These are phyloP conservation scores for Jamesozyma spencerorum DNA, from an alignment of 805 yeast species.

Conservation along the genomic window DNA sequence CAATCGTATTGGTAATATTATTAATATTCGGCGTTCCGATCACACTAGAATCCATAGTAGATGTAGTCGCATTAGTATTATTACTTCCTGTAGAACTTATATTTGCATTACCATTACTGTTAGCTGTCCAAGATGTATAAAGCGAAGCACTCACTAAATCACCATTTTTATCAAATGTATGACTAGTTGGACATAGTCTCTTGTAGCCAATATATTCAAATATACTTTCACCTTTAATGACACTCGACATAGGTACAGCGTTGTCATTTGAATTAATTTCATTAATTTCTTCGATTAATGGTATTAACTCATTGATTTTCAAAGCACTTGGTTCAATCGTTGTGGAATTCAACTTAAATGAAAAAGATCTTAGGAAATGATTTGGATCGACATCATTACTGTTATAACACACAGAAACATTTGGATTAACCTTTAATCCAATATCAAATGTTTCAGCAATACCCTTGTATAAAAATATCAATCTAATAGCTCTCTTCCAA, in stretches of 20 bases:
- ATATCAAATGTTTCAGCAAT: constrained; percentile 19
- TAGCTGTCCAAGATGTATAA: constrained; percentile 23
- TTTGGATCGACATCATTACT: constrained; percentile 10
- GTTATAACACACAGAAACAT: constrained; percentile 11
- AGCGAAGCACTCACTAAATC: constrained; percentile 27
- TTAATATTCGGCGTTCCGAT: background rate
- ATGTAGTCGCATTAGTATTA: background rate
- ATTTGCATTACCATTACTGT: constrained; percentile 1
- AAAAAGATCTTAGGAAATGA: constrained; percentile 14
- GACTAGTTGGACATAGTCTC: constrained; percentile 19
- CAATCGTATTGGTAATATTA: background rate
- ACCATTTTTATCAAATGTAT: constrained; percentile 29
- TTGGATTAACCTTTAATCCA: constrained; percentile 11
- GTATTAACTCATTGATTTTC: constrained; percentile 8
- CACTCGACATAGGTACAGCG: constrained; percentile 19
- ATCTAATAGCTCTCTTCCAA: constrained; percentile 28
- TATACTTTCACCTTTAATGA: constrained; percentile 21
- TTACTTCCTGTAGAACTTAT: background rate
- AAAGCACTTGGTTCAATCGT: constrained; percentile 4
- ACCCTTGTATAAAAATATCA: constrained; percentile 24
- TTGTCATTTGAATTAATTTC: constrained; percentile 16
- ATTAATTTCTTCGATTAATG: constrained; percentile 15
- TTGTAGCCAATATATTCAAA: constrained; percentile 29
- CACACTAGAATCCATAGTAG: background rate
- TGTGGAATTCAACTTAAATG: constrained; percentile 19